Percentiles rank a stretch among this genome's conserved stretches.
These are phyloP conservation scores for Populus hybrid DNA, from an alignment of 441 rosid species.

Conservation along the genomic window DNA sequence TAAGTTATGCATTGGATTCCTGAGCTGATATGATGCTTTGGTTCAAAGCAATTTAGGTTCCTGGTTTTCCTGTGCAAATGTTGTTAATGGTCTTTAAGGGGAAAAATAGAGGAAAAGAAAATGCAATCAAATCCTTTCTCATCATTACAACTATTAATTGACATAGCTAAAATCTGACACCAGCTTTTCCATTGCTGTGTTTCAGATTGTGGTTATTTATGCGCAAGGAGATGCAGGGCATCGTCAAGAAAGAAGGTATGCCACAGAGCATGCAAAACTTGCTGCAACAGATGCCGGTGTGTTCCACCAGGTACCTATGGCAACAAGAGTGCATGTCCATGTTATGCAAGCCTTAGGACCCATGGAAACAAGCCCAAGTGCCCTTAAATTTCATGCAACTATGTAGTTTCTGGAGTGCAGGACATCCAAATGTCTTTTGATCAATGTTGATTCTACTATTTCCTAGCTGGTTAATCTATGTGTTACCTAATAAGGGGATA, in stretches of 20 bases:
- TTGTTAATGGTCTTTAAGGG: background rate
- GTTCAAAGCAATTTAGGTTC: background rate
- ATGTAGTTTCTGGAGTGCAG: background rate
- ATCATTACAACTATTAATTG: too few relatives aligned
- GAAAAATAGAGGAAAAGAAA: background rate
- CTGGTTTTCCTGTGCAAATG: background rate
- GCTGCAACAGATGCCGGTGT: slow-evolving; percentile 61
- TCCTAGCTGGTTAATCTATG: background rate
- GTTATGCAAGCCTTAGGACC: slow-evolving; percentile 61
- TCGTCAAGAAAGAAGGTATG: slow-evolving; percentile 65
- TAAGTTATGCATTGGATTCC: background rate
- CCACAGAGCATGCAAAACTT: slow-evolving; percentile 58
- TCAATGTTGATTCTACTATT: background rate
- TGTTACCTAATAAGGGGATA: background rate
- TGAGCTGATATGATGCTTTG: background rate
- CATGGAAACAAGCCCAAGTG: slow-evolving; percentile 69
- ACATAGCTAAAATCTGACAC: background rate
- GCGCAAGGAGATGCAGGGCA: slow-evolving; percentile 31
- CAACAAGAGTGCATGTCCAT: slow-evolving; percentile 28
- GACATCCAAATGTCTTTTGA: background rate
- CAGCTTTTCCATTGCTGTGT: background rate
- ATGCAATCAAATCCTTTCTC: background rate
- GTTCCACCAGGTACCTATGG: slow-evolving; percentile 42
- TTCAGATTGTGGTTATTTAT: slow-evolving; percentile 53
- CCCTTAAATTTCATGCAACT: slow-evolving; percentile 30